Evolutionary conservation across 805 yeast genomes (phyloP).

Genomic region (Saccharomycopsis oosterbeekiorum): DNA sequence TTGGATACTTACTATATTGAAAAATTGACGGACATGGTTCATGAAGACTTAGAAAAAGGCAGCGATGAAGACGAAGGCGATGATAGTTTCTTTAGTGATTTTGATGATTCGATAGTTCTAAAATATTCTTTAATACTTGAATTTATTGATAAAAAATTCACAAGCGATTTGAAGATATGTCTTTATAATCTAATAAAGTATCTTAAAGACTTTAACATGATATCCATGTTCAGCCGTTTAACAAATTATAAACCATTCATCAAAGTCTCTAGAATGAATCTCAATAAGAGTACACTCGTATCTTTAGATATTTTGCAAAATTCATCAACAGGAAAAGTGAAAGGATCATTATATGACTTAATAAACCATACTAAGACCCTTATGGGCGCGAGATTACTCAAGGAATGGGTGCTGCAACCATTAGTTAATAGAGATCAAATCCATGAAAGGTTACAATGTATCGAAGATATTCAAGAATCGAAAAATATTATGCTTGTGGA

Average conservation of each 20-base stretch:
- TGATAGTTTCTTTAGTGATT: neutral
- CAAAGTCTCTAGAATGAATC: slow-evolving; percentile 37
- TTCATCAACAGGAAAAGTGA: slow-evolving; percentile 40
- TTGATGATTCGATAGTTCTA: neutral
- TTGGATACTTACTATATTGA: neutral
- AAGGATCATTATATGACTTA: slow-evolving; percentile 73
- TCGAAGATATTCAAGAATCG: slow-evolving; percentile 34
- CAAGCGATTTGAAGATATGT: neutral
- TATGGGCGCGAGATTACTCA: slow-evolving; percentile 61
- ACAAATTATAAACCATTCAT: slow-evolving; percentile 46
- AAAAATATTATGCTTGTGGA: slow-evolving; percentile 29
- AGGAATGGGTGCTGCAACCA: slow-evolving; percentile 71
- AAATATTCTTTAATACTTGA: neutral
- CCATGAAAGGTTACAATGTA: slow-evolving; percentile 52
- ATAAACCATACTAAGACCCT: slow-evolving; percentile 71
- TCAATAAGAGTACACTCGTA: slow-evolving; percentile 55
- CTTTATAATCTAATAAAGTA: slow-evolving; percentile 33
- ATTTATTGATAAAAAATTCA: neutral
- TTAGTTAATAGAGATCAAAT: slow-evolving; percentile 45
- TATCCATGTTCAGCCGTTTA: slow-evolving; percentile 41
- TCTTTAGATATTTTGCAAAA: slow-evolving; percentile 71
- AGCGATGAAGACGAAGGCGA: neutral
- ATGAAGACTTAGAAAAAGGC: neutral
- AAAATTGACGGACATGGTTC: neutral
- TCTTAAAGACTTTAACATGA: slow-evolving; percentile 53